Base-by-base conservation (phyloP, 73 alveolate genomes). In the Stentor coeruleus region DNA sequence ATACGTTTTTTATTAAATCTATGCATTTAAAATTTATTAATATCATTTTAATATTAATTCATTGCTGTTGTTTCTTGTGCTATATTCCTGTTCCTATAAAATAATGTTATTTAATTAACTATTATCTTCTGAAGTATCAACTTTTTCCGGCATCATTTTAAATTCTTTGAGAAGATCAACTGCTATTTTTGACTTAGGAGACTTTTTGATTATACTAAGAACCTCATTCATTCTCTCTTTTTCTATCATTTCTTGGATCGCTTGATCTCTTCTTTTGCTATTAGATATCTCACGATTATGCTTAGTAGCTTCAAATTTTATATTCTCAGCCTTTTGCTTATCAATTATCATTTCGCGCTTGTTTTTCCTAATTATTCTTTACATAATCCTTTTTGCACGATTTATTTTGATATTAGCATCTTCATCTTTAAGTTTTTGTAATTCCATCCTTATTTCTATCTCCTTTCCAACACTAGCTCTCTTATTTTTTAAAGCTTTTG, bases 161-260 rank as follows among this genome's bases (percentile, higher is more conserved):
- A 49, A 49, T 20, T 49, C n/a, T n/a, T 49, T 49, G 66, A 49
- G 66, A 11, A 49, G 20, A 6, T 49, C 66, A 20, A 49, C 66
- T 11, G 79, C 79, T 14, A 31, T 0, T 66, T 66, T 66, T 26
- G 79, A 66, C 37, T 66, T 20, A 14, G 79, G 79, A 20, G 79
- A 66, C 33, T 31, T 66, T 20, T 31, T 20, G 37, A 66, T 31
- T 14, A 66, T 66, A 1, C 49, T 15, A 0, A 66, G 15, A 33
- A 66, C 37, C 33, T 66, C 79, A 20, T 66, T 20, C 36, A 66
- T 33, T 33, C 37, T 66, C 33, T 66, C 79, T 33, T 31, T 66
- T 66, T 66, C 40, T 66, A 66, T 66, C 79, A 66, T 66, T 33
- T 66, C 79, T 2, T 66, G n/a, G 1, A 31, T 66, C 1, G 79